A percentile compares a stretch with the other conserved stretches of the same genome.
phyloP scores from a whole-genome alignment of 2,329 filamentous ascomycete species.

The Cladosporium sp. region DNA sequence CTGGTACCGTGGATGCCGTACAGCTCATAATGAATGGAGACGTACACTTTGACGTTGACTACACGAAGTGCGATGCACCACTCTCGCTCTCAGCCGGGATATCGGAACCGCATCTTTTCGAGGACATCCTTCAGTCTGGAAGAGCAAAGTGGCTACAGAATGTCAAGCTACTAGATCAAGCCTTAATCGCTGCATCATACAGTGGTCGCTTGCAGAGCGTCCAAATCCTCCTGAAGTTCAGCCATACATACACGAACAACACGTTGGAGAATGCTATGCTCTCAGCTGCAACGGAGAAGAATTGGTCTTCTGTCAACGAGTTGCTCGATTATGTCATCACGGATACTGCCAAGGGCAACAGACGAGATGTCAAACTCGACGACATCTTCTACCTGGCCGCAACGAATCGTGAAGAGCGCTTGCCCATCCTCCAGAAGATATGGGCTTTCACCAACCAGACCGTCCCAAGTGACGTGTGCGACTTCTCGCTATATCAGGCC shows the following conservation, averaged over 20 bases:
- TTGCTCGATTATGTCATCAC: not conserved
- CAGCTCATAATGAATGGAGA: not conserved
- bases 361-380: not conserved
- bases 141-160: not conserved
- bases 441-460: not conserved
- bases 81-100: not conserved
- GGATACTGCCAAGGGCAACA: not conserved
- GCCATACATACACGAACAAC: not conserved
- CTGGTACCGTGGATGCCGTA: not conserved
- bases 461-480: not conserved
- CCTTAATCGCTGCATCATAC: not conserved
- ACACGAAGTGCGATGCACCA: not conserved
- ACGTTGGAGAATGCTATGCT: not conserved
- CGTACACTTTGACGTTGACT: not conserved
- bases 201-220: not conserved
- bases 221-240: not conserved
- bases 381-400: not conserved
- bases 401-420: not conserved
- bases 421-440: not conserved
- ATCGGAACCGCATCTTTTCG: not conserved
- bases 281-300: not conserved
- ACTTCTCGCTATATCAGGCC: not conserved
- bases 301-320: not conserved
- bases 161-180: not conserved
- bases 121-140: not conserved